phyloP scores from a whole-genome alignment of 371 early-diverging fungal genomes.

The Mucor plumbeus region DNA sequence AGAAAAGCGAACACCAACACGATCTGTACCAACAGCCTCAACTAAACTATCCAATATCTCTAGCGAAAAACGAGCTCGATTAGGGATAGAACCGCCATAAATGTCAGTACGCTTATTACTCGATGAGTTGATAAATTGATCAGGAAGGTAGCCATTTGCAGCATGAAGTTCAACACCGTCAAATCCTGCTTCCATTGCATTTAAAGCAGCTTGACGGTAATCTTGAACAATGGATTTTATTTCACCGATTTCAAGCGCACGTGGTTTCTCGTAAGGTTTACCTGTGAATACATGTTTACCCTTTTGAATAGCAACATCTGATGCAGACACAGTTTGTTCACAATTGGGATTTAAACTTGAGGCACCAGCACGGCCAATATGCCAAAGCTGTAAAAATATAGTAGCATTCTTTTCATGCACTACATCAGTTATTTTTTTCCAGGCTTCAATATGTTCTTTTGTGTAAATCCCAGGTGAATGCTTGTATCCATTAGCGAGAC shows the following conservation, averaged over 20 bases:
- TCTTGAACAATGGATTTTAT: slow-evolving; percentile 61
- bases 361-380: slow-evolving; percentile 30
- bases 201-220: slow-evolving; percentile 63
- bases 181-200: slow-evolving; percentile 21
- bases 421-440: slow-evolving; percentile 53
- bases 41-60: slow-evolving; percentile 62
- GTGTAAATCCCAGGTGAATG: slow-evolving; percentile 42
- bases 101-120: no score
- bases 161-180: no score
- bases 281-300: not conserved
- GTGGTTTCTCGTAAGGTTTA: slow-evolving; percentile 46
- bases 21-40: slow-evolving; percentile 28
- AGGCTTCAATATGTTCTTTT: slow-evolving; percentile 49
- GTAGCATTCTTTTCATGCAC: slow-evolving; percentile 55
- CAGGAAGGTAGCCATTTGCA: no score
- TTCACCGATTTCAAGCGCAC: slow-evolving; percentile 63
- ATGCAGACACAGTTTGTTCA: slow-evolving; percentile 24
- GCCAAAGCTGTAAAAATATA: slow-evolving; percentile 61
- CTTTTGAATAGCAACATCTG: slow-evolving; percentile 9
- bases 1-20: slow-evolving; percentile 24
- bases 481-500: slow-evolving; percentile 14
- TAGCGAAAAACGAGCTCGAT: slow-evolving; percentile 50
- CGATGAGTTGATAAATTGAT: no score
- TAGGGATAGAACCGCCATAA: no score
- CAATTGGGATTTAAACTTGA: not conserved